phyloP scores from a whole-genome alignment of 257 asterid species.

The Henckelia pumila region DNA sequence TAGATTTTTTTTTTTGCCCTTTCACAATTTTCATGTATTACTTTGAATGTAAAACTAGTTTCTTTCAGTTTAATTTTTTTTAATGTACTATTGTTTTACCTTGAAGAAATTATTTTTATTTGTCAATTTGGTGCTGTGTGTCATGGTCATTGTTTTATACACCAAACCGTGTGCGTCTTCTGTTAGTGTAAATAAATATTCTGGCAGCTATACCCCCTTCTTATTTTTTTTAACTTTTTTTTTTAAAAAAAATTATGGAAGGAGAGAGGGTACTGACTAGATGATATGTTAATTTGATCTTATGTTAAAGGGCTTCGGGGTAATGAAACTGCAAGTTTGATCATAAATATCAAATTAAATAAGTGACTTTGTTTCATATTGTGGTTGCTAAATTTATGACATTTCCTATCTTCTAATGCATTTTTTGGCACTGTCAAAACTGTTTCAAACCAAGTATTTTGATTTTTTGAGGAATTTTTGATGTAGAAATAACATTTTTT shows the following conservation, averaged over 20 bases:
- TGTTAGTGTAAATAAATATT: background rate
- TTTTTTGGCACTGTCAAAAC: conserved; percentile 1
- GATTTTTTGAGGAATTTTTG: background rate
- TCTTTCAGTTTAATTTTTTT: no score
- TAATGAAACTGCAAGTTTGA: background rate
- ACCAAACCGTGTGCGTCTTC: no score
- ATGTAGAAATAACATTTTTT: conserved; percentile 2
- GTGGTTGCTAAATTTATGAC: background rate
- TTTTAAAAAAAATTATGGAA: background rate
- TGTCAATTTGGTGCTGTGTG: no score
- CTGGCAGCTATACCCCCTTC: background rate
- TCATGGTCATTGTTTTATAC: no score
- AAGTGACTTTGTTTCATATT: background rate
- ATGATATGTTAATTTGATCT: conserved; percentile 1
- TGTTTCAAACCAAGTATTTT: background rate
- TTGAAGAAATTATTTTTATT: no score
- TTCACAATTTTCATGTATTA: no score
- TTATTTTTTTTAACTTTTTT: background rate
- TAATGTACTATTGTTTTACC: no score
- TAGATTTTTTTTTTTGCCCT: no score
- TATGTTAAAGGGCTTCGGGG: background rate
- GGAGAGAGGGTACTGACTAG: background rate
- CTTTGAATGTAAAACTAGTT: no score
- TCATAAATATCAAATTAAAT: no score
- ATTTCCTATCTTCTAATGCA: background rate